Evolutionary conservation across 805 yeast genomes (phyloP).

Genomic region (Priceomyces carsonii): DNA sequence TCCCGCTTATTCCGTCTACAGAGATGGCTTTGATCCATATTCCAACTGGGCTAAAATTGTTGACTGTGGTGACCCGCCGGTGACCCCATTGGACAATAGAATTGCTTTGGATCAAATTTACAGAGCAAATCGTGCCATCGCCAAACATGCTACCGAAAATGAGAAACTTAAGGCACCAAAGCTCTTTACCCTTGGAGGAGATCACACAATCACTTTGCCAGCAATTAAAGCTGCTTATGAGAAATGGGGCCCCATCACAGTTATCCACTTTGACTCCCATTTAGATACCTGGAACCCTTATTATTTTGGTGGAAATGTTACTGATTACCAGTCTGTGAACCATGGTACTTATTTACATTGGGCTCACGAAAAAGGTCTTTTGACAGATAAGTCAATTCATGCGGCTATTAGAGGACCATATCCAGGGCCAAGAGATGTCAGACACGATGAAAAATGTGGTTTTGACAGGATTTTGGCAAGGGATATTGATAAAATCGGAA

Average conservation of each 20-base stretch:
- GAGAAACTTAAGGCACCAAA: constrained; percentile 49
- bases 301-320: constrained; percentile 64
- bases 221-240: constrained; percentile 63
- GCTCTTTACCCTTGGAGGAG: constrained; percentile 77
- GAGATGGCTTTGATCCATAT: constrained; percentile 60
- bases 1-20: constrained; percentile 27
- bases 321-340: constrained; percentile 59
- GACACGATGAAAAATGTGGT: constrained; percentile 66
- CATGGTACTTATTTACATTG: constrained; percentile 89
- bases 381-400: constrained; percentile 62
- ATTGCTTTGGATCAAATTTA: constrained; percentile 56
- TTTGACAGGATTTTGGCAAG: constrained; percentile 70
- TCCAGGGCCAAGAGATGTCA: constrained; percentile 62
- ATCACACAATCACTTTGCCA: constrained; percentile 74
- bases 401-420: constrained; percentile 77
- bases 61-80: constrained; percentile 61
- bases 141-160: constrained; percentile 17
- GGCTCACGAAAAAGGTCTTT: constrained; percentile 68
- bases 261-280: constrained; percentile 84
- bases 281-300: constrained; percentile 80
- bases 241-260: constrained; percentile 65
- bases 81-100: constrained; percentile 58
- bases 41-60: constrained; percentile 48
- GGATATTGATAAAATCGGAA: constrained; percentile 69
- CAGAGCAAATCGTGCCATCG: constrained; percentile 50